phyloP scores from a whole-genome alignment of 1,284 basidiomycete genomes.

The Ustilago loliicola region DNA sequence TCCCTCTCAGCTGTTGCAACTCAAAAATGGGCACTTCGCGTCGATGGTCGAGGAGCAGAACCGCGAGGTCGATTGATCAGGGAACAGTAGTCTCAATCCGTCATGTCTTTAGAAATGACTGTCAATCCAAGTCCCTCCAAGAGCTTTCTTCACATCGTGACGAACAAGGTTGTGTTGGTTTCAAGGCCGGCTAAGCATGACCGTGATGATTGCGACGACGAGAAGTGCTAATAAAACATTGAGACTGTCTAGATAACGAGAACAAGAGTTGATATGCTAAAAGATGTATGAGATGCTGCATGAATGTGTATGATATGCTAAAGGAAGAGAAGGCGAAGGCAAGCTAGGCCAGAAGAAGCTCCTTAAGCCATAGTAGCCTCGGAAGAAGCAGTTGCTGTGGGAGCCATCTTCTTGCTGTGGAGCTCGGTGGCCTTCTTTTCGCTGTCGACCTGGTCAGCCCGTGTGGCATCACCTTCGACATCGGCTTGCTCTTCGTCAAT shows the following conservation, averaged over 20 bases:
- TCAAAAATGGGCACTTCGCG: conserved; percentile 29
- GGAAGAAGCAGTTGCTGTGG: conserved; percentile 26
- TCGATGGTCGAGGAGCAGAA: conserved; percentile 40
- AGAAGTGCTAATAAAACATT: background rate
- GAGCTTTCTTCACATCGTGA: too few relatives aligned
- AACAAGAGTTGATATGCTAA: background rate
- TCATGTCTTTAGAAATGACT: too few relatives aligned
- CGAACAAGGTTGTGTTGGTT: too few relatives aligned
- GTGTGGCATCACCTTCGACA: background rate
- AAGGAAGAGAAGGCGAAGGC: background rate
- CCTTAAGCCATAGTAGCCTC: conserved; percentile 31
- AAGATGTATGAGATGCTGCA: background rate
- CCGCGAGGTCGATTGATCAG: conserved; percentile 10
- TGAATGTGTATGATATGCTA: too few relatives aligned
- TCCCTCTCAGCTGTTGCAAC: conserved; percentile 25
- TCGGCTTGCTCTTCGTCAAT: conserved; percentile 45
- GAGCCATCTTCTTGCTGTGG: conserved; percentile 41
- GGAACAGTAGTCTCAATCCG: too few relatives aligned
- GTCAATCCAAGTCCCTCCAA: too few relatives aligned
- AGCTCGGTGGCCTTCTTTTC: conserved; percentile 12
- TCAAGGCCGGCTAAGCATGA: too few relatives aligned
- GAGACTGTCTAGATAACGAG: background rate
- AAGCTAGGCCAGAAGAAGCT: background rate
- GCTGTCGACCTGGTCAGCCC: conserved; percentile 1
- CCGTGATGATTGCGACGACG: background rate